phyloP scores from a whole-genome alignment of 2,329 filamentous ascomycete species.

The Ascochyta koolunga region DNA sequence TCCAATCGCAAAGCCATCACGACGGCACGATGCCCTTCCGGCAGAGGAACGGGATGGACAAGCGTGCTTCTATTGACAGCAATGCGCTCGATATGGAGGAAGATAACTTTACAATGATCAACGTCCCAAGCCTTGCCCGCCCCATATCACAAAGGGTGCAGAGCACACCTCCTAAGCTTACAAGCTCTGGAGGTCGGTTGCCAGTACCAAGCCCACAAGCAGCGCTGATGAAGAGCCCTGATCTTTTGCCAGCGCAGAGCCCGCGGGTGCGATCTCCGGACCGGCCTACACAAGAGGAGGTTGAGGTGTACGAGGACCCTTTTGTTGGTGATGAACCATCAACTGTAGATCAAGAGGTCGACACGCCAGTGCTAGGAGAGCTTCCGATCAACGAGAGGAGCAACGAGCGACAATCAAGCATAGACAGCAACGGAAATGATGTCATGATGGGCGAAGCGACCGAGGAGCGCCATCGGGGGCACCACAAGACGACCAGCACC shows the following conservation, averaged over 20 bases:
- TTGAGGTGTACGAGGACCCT: slow-evolving; percentile 62
- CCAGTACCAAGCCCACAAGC: slow-evolving; percentile 36
- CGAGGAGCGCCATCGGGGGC: slow-evolving; percentile 37
- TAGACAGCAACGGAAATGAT: slow-evolving; percentile 32
- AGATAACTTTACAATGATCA: slow-evolving; percentile 59
- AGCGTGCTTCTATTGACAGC: slow-evolving; percentile 49
- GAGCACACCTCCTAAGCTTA: slow-evolving; percentile 42
- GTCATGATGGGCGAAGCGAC: slow-evolving; percentile 34
- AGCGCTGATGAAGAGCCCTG: slow-evolving; percentile 36
- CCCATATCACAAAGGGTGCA: slow-evolving; percentile 37
- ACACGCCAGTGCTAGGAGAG: slow-evolving; percentile 57
- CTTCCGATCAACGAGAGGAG: slow-evolving; percentile 57
- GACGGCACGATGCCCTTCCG: slow-evolving; percentile 41
- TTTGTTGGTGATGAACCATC: slow-evolving; percentile 49
- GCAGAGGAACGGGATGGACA: slow-evolving; percentile 48
- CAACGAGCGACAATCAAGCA: slow-evolving; percentile 42
- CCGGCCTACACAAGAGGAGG: slow-evolving; percentile 48
- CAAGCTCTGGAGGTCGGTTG: slow-evolving; percentile 31
- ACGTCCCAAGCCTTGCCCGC: slow-evolving; percentile 48
- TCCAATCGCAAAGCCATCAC: slow-evolving; percentile 43
- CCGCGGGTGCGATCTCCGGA: slow-evolving; percentile 42
- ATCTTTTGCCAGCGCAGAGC: slow-evolving; percentile 33
- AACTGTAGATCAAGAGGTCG: slow-evolving; percentile 35
- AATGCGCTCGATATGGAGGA: slow-evolving; percentile 46
- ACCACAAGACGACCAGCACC: slow-evolving; percentile 48